These are phyloP conservation scores for Colletotrichum sublineola DNA, from an alignment of 2,329 filamentous ascomycete genomes.

Conservation along the genomic window DNA sequence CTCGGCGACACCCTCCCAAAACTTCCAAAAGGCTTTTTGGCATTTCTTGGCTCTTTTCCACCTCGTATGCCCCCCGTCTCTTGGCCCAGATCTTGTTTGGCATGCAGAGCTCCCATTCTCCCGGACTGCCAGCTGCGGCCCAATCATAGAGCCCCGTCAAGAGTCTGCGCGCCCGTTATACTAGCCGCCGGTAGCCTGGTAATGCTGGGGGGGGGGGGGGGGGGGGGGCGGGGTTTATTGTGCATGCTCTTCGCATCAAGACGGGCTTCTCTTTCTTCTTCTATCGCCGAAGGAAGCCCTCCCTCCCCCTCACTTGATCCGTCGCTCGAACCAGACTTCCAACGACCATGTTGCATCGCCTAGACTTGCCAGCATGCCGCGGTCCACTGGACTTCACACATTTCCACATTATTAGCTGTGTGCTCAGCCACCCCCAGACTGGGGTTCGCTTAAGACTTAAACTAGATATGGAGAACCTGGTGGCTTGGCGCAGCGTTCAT, in stretches of 20 bases:
- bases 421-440: slow-evolving; percentile 38
- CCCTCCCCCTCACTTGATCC: background rate
- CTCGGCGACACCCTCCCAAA: slow-evolving; percentile 15
- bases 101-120: slow-evolving; percentile 11
- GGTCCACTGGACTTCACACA: background rate
- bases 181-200: slow-evolving; percentile 5
- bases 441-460: background rate
- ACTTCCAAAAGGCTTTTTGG: slow-evolving; percentile 18
- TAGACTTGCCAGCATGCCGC: slow-evolving; percentile 24
- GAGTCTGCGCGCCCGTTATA: background rate
- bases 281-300: background rate
- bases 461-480: slow-evolving; percentile 5
- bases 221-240: background rate
- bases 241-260: background rate
- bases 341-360: slow-evolving; percentile 15
- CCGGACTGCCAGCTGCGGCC: background rate
- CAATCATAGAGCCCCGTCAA: background rate
- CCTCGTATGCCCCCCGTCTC: slow-evolving; percentile 18
- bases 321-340: background rate
- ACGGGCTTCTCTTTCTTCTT: background rate
- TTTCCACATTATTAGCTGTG: slow-evolving; percentile 28
- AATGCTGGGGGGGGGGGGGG: background rate
- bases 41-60: slow-evolving; percentile 29
- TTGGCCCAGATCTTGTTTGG: slow-evolving; percentile 15
- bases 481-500: slow-evolving; percentile 32